Base-by-base conservation (phyloP, 108 stramenopile genomes). In the Nitzschia sp. region DNA sequence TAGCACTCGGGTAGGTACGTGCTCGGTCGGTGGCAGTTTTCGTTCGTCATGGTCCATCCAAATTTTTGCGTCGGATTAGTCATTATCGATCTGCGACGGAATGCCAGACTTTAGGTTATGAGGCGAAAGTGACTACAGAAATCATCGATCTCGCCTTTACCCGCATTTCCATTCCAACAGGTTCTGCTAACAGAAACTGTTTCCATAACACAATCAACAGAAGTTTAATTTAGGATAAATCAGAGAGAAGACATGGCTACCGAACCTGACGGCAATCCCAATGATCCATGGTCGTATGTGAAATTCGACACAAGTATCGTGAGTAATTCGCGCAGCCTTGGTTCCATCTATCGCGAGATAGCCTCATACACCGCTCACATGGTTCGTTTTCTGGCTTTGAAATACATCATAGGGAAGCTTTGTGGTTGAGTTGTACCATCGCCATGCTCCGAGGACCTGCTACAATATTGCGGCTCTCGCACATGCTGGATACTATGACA, bases 401-500 rank as follows among this genome's bases (percentile, higher is more conserved):
- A 29, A 47, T 27, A 4, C n/a, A 15, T 60, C 24, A n/a, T 59
- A 76, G 79, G 85, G 91, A 3, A 76, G 76, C 35, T 90, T 93
- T 71, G 81, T 84, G 2, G 74, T 93, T n/a, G 92, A 93, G 65
- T 63, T 93, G 29, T 93, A 93, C 72, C 76, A 90, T 64, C 78
- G 79, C 53, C 91, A 93, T 61, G 68, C 90, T 33, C 93, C 93
- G 4, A 74, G 87, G 42, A 80, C 93, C 9, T 91, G 88, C 62
- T 88, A 91, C 78, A 94, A 94, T 66, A 38, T 94, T 13, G 87
- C 88, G n/a, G 89, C 89, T 13, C 78, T 98, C 68, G 97, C 97
- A 11, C 69, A 87, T 38, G 73, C 80, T 34, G 97, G 96, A 2
- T 98, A 98, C 65, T 99, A 98, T 78, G 81, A 98, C 67, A 86